phyloP scores from a whole-genome alignment of 164 flowering plant genomes.

The Vitis cinerea region DNA sequence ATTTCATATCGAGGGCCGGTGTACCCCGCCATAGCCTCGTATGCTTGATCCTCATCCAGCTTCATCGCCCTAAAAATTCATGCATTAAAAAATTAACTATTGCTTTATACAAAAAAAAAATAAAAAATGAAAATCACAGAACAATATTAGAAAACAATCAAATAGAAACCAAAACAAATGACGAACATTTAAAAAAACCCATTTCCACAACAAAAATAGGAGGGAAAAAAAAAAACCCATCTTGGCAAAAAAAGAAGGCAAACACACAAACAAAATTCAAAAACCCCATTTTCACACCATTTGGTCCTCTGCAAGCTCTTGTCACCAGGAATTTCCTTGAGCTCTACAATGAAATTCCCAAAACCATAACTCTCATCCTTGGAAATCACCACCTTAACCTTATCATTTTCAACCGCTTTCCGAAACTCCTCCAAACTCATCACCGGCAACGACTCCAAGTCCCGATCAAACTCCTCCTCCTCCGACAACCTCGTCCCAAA shows the following conservation, averaged over 20 bases:
- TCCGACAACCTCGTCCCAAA: slow-evolving; percentile 64
- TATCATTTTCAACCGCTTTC: slow-evolving; percentile 53
- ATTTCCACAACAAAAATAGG: slow-evolving; percentile 8
- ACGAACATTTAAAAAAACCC: neutral
- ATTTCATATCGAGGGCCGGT: slow-evolving; percentile 73
- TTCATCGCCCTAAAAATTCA: slow-evolving; percentile 60
- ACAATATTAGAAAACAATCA: no score
- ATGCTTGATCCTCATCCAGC: slow-evolving; percentile 51
- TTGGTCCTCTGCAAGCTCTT: slow-evolving; percentile 72
- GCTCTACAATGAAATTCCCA: slow-evolving; percentile 69
- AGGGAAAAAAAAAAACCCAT: neutral
- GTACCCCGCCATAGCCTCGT: slow-evolving; percentile 57
- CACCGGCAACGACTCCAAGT: slow-evolving; percentile 62
- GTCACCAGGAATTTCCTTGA: slow-evolving; percentile 83
- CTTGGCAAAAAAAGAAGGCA: neutral
- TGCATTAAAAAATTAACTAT: neutral
- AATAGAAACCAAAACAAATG: neutral
- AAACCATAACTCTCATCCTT: slow-evolving; percentile 40
- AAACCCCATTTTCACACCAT: slow-evolving; percentile 47
- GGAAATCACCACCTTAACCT: slow-evolving; percentile 73
- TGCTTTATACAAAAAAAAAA: no score
- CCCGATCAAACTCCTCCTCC: slow-evolving; percentile 72
- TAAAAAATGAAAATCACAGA: no score
- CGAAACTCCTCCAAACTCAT: slow-evolving; percentile 71
- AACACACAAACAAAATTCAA: neutral